Evolutionary conservation across 176 grass and related monocot genomes (phyloP).

Genomic region (Neostapfia colusana): DNA sequence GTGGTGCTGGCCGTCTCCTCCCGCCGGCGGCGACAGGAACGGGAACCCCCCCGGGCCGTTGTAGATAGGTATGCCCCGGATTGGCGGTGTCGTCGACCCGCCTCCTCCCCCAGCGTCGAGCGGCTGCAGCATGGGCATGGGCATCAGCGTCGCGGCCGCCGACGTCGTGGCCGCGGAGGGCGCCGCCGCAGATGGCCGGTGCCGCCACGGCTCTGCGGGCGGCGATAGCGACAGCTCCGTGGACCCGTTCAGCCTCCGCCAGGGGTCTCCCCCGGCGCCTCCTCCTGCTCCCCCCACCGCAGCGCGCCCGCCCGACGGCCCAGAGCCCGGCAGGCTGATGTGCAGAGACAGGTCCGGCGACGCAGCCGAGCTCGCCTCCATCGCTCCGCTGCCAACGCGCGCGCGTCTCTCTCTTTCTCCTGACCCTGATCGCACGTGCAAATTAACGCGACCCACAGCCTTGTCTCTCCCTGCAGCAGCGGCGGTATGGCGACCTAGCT

Average conservation of each 20-base stretch:
- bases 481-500: neutral
- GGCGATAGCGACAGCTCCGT: constrained; percentile 85
- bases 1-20: constrained; percentile 29
- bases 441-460: neutral
- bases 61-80: constrained; percentile 91
- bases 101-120: constrained; percentile 9
- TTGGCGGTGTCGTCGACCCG: constrained; percentile 48
- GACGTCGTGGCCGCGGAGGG: constrained; percentile 40
- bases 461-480: neutral
- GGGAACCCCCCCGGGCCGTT: constrained; percentile 54
- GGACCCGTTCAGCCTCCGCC: constrained; percentile 48
- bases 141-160: constrained; percentile 27
- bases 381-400: too few species aligned
- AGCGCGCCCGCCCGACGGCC: constrained; percentile 21
- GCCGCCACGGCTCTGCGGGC: constrained; percentile 56
- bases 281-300: constrained; percentile 8
- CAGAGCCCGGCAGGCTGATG: constrained; percentile 63
- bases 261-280: constrained; percentile 27
- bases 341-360: constrained; percentile 93
- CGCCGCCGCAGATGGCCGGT: constrained; percentile 9
- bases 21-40: constrained; percentile 48
- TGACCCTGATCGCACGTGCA: constrained; percentile 1
- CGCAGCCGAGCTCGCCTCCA: constrained; percentile 62
- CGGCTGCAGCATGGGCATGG: constrained; percentile 50
- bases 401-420: neutral